phyloP scores from a whole-genome alignment of 225 moss, liverwort and hornwort species.

The Climacium dendroides region DNA sequence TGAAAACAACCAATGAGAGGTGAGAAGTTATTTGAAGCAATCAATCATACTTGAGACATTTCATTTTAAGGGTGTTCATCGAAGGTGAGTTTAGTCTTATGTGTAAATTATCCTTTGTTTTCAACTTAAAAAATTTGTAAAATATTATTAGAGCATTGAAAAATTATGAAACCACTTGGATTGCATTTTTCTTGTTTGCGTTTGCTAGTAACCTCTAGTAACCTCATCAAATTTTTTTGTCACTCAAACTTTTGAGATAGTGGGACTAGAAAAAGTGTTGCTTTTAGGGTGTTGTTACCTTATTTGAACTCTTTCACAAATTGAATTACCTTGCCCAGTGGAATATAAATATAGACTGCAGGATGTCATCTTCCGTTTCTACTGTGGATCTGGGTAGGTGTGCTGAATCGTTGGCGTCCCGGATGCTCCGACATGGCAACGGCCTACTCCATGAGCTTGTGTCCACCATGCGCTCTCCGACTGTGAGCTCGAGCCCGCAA shows the following conservation, averaged over 20 bases:
- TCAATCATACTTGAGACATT: neutral
- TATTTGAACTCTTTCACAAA: neutral
- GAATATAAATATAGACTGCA: neutral
- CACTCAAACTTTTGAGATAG: neutral
- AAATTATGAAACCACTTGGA: neutral
- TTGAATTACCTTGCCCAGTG: neutral
- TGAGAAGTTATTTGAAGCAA: neutral
- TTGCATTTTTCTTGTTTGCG: neutral
- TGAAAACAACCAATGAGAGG: neutral
- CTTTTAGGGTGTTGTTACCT: neutral
- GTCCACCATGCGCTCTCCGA: neutral
- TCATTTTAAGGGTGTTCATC: neutral
- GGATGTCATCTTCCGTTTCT: neutral
- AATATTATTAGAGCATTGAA: neutral
- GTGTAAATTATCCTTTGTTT: neutral
- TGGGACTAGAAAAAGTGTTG: neutral
- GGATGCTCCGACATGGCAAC: neutral
- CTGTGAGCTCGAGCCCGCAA: neutral
- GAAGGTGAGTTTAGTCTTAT: neutral
- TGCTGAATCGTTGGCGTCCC: neutral
- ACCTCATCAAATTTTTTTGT: neutral
- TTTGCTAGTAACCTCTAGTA: accelerated
- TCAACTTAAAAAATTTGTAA: neutral
- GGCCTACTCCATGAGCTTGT: neutral
- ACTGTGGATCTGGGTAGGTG: neutral